Evolutionary conservation across 1,139 yeast species (phyloP).

Genomic region (Spathaspora jeffriesii): DNA sequence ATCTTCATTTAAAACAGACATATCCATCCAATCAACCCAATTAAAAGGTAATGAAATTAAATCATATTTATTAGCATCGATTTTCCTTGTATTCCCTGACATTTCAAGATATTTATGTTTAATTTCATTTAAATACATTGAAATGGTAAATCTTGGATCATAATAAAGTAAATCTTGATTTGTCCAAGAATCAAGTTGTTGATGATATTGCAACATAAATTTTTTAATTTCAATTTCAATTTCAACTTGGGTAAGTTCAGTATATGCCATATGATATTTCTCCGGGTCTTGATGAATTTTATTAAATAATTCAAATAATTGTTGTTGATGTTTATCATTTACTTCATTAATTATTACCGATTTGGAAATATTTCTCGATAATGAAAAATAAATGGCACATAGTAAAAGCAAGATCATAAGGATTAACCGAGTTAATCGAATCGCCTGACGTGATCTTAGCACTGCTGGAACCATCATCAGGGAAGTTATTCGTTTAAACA

Average conservation of each 20-base stretch:
- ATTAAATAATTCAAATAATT: slow-evolving; percentile 6
- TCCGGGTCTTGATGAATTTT: slow-evolving; percentile 15
- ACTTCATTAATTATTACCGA: background rate
- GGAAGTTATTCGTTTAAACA: no score
- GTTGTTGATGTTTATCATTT: background rate
- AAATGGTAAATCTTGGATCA: slow-evolving; percentile 52
- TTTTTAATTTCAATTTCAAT: slow-evolving; percentile 13
- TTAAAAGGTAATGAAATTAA: slow-evolving; percentile 29
- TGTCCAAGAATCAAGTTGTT: slow-evolving; percentile 14
- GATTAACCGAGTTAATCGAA: no score
- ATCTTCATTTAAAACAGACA: slow-evolving; percentile 36
- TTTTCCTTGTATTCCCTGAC: background rate
- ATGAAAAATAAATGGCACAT: background rate
- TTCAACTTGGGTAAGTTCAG: slow-evolving; percentile 17
- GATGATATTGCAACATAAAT: slow-evolving; percentile 12
- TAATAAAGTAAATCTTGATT: slow-evolving; percentile 12
- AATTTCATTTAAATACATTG: slow-evolving; percentile 38
- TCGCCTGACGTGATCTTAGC: no score
- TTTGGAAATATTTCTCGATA: background rate
- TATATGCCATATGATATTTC: slow-evolving; percentile 21
- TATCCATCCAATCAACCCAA: slow-evolving; percentile 28
- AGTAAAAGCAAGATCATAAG: background rate
- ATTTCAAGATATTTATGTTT: slow-evolving; percentile 13
- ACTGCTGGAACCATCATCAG: no score
- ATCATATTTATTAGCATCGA: slow-evolving; percentile 2